Base-by-base conservation (phyloP, 164 flowering plant species). In the Vitis riparia region DNA sequence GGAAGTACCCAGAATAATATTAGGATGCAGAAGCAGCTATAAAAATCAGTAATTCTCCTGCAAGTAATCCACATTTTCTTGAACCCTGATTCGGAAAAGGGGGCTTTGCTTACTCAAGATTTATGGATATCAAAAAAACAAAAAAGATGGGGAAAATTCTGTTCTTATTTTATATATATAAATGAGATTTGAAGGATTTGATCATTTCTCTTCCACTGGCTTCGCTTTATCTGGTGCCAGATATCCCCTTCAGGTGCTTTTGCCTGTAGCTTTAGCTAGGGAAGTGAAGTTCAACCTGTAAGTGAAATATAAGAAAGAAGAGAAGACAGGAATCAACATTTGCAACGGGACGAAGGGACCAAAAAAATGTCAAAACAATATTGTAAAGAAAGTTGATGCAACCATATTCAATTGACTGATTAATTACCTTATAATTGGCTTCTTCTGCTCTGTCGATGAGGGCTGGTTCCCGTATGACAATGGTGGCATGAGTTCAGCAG, bases 211-310 rank as follows among this genome's bases (percentile, higher is more conserved):
- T 37, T 37, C 44, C 7, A 6, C 6, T 37, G 44, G 44, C 44
- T 37, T 6, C 6, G 44, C 44, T 37, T 37, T 37, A 37, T 37
- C 27, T 7, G 10, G 19, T 23, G 19, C 29, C 23, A 15, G 62
- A 59, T 51, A 49, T 8, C 17, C 57, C 63, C 57, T 32, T 80
- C 55, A 88, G 8, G 78, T 51, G 72, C 83, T 79, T 73, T 77
- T 77, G 32, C 83, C 87, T 0, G 79, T 69, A 58, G 85, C 72
- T 68, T 84, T 88, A 1, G 67, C 79, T 63, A 85, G 19, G 53
- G 94, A 82, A 48, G 89, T 84, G 61, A 88, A 82, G 69, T 68
- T 90, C 76, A 87, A 66, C 81, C 93, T 87, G 85, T 9, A 56
- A 44, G 51, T 44, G 6, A 57, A 23, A 8, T 2, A 17, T 8